Conservation (phyloP, 179 eudicot genomes). For the Beta lomatogona region DNA sequence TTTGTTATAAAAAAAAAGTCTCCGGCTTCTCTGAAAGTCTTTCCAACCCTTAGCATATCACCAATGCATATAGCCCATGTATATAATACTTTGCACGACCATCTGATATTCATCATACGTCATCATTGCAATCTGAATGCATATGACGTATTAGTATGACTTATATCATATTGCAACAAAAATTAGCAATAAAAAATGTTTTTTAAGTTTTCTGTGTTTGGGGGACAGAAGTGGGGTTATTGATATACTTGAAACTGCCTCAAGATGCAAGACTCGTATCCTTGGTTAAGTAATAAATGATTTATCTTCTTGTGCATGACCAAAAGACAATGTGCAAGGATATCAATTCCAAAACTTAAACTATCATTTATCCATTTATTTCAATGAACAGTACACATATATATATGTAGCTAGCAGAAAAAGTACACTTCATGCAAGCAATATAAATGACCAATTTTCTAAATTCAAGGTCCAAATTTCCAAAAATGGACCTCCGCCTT, state of each 20-base stretch:
- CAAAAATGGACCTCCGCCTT: not conserved
- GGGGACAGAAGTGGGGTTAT: not conserved
- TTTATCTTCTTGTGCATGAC: not conserved
- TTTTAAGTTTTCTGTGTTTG: slow-evolving; percentile 4
- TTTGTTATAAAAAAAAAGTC: slow-evolving; percentile 19
- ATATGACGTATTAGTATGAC: slow-evolving; percentile 55
- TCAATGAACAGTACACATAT: not conserved
- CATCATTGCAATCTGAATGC: slow-evolving; percentile 78
- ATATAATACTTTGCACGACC: slow-evolving; percentile 50
- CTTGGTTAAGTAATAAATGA: not conserved
- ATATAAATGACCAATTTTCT: not conserved
- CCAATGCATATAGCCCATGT: slow-evolving; percentile 45
- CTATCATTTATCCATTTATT: not conserved
- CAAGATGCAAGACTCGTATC: not conserved
- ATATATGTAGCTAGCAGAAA: not conserved
- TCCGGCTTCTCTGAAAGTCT: slow-evolving; percentile 37
- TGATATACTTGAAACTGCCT: not conserved
- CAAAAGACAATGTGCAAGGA: not conserved
- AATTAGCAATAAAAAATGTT: slow-evolving; percentile 15
- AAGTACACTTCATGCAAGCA: not conserved
- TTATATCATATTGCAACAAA: slow-evolving; percentile 26
- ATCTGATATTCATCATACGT: slow-evolving; percentile 64
- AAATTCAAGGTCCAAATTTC: not conserved
- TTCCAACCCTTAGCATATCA: slow-evolving; percentile 44
- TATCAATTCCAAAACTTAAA: not conserved